Percentiles rank a stretch among this genome's conserved stretches.
Evolutionary conservation across 176 grass and related monocot species (phyloP).

Genomic region (Melocanna baccifera): DNA sequence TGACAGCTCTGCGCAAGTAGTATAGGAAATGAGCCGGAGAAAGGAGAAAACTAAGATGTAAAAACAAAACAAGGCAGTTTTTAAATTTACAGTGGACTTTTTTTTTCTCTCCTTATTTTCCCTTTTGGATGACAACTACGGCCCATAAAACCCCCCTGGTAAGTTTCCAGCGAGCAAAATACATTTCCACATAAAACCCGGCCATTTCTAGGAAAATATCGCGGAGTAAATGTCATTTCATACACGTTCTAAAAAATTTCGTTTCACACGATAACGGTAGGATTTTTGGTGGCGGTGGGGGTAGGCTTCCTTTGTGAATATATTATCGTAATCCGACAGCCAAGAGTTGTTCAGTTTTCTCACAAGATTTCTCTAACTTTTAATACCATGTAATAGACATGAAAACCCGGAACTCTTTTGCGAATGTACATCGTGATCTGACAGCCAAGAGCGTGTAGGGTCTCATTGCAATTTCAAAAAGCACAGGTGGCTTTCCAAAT

Average conservation of each 20-base stretch:
- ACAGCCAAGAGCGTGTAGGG: too few species aligned
- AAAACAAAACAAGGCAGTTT: not conserved
- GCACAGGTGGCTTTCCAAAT: too few species aligned
- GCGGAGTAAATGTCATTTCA: not conserved
- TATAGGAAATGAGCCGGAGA: not conserved
- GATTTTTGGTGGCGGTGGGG: too few species aligned
- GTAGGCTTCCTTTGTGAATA: too few species aligned
- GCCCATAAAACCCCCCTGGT: not conserved
- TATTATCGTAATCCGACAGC: too few species aligned
- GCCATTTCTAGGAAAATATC: not conserved
- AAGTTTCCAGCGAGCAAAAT: not conserved
- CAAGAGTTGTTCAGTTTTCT: too few species aligned
- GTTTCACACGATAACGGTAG: not conserved
- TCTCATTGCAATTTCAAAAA: too few species aligned
- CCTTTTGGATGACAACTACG: not conserved
- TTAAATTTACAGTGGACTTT: not conserved
- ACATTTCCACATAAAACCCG: not conserved
- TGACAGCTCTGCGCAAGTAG: not conserved
- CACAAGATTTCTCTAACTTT: too few species aligned
- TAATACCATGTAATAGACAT: too few species aligned
- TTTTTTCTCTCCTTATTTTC: not conserved
- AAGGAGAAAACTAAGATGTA: not conserved
- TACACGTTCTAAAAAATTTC: not conserved
- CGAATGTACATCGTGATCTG: too few species aligned
- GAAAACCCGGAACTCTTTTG: too few species aligned